Evolutionary conservation across 345 rosid species (phyloP).

Genomic region (Bretschneidera sinensis): DNA sequence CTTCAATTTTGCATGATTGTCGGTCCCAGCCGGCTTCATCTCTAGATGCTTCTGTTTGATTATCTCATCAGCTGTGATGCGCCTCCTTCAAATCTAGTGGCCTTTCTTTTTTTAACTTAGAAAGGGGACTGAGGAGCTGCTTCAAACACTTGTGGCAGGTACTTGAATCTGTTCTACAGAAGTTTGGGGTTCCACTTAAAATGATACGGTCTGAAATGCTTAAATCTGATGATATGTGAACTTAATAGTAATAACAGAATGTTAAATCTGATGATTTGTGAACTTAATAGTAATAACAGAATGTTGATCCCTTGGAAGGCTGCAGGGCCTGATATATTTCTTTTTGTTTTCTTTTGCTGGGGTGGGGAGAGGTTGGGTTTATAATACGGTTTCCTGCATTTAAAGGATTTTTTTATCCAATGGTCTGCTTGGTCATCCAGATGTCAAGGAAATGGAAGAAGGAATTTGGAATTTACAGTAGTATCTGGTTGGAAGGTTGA

Average conservation of each 20-base stretch:
- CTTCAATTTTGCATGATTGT: conserved; percentile 60
- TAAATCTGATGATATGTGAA: conserved; percentile 2
- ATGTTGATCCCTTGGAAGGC: background rate
- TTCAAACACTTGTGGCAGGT: conserved; percentile 63
- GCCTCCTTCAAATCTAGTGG: conserved; percentile 41
- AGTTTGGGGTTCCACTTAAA: conserved; percentile 23
- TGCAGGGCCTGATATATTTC: background rate
- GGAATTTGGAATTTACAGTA: background rate
- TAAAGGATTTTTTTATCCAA: background rate
- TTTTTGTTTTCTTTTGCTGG: background rate
- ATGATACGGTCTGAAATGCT: conserved; percentile 8
- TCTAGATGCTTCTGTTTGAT: conserved; percentile 51
- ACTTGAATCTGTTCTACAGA: conserved; percentile 40
- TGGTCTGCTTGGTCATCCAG: conserved; percentile 9
- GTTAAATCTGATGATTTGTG: too few species aligned
- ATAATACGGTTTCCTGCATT: background rate
- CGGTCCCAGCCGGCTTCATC: conserved; percentile 53
- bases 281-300: too few species aligned
- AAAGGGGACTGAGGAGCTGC: conserved; percentile 55
- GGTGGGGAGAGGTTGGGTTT: background rate
- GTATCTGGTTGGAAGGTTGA: conserved; percentile 9
- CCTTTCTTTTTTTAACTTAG: conserved; percentile 43
- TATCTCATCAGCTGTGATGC: conserved; percentile 46
- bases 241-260: background rate
- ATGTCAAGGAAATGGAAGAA: conserved; percentile 10